phyloP scores from a whole-genome alignment of 2,329 filamentous ascomycete genomes.

The Purpureocillium lavendulum region DNA sequence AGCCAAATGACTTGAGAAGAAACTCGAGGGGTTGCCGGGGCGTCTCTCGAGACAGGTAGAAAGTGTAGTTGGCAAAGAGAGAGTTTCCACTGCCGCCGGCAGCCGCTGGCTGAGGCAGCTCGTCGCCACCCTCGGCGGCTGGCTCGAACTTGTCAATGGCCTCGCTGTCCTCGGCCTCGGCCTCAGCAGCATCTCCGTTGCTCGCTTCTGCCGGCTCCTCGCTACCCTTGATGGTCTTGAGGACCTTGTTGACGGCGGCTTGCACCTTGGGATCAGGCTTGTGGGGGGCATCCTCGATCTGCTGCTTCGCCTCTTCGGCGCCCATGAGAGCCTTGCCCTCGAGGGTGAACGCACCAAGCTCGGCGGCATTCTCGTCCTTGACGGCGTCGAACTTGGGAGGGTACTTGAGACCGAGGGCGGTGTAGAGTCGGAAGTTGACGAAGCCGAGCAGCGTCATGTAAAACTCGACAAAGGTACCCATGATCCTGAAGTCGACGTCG shows the following conservation, averaged over 20 bases:
- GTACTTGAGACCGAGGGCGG: conserved; percentile 83
- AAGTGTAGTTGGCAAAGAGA: conserved; percentile 82
- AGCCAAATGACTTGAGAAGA: conserved; percentile 86
- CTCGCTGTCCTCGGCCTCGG: conserved; percentile 42
- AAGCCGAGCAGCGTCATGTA: conserved; percentile 96
- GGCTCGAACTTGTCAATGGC: conserved; percentile 89
- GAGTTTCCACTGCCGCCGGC: conserved; percentile 58
- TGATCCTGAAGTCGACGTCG: conserved; percentile 96
- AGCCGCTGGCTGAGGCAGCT: conserved; percentile 69
- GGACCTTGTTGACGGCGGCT: conserved; percentile 59
- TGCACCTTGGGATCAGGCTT: conserved; percentile 55
- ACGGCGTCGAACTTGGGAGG: conserved; percentile 85
- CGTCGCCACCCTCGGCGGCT: conserved; percentile 73
- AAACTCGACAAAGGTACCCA: conserved; percentile 98
- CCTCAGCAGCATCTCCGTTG: conserved; percentile 32
- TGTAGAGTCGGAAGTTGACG: conserved; percentile 93
- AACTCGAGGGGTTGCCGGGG: conserved; percentile 88
- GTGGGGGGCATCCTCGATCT: conserved; percentile 35
- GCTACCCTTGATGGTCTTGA: conserved; percentile 57
- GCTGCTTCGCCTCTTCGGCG: conserved; percentile 43
- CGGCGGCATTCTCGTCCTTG: conserved; percentile 83
- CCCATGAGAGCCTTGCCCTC: conserved; percentile 62
- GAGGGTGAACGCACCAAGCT: conserved; percentile 83
- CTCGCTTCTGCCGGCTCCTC: conserved; percentile 22
- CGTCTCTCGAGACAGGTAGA: conserved; percentile 91